Conservation (phyloP, 202 grass and related monocot species). For the Carex sylvatica region DNA sequence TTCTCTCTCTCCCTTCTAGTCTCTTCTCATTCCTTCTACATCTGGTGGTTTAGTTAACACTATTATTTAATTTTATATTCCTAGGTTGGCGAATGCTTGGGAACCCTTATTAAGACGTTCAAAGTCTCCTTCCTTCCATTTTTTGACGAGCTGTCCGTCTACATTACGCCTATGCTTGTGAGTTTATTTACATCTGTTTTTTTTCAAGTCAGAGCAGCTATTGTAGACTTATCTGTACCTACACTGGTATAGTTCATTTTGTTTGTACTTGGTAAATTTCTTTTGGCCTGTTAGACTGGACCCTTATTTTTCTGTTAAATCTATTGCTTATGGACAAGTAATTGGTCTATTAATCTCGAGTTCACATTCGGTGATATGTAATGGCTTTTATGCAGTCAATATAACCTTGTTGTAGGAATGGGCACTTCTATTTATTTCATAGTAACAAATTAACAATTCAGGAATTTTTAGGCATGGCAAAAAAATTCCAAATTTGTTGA, state of each 20-base stretch:
- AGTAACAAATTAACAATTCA: neutral
- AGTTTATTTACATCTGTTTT: slow-evolving; percentile 18
- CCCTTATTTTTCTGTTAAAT: neutral
- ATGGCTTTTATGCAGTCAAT: neutral
- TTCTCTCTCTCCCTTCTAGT: neutral
- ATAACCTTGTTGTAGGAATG: neutral
- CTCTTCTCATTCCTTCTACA: neutral
- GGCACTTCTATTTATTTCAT: neutral
- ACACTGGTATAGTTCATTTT: neutral
- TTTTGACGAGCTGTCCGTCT: slow-evolving; percentile 96
- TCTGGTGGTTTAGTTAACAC: neutral
- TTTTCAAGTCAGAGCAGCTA: neutral
- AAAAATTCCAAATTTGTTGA: neutral
- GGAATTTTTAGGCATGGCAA: neutral
- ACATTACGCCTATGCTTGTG: slow-evolving; percentile 98
- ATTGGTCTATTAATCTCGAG: neutral
- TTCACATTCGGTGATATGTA: neutral
- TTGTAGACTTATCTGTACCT: neutral
- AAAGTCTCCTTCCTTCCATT: slow-evolving; percentile 84
- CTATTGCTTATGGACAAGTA: neutral
- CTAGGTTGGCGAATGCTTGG: slow-evolving; percentile 92
- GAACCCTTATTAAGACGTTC: slow-evolving; percentile 97
- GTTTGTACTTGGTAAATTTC: neutral
- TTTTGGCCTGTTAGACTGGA: neutral
- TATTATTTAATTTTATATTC: slow-evolving; percentile 23